These are phyloP conservation scores for Acacia acuminata DNA, from an alignment of 306 rosid species.

Conservation along the genomic window DNA sequence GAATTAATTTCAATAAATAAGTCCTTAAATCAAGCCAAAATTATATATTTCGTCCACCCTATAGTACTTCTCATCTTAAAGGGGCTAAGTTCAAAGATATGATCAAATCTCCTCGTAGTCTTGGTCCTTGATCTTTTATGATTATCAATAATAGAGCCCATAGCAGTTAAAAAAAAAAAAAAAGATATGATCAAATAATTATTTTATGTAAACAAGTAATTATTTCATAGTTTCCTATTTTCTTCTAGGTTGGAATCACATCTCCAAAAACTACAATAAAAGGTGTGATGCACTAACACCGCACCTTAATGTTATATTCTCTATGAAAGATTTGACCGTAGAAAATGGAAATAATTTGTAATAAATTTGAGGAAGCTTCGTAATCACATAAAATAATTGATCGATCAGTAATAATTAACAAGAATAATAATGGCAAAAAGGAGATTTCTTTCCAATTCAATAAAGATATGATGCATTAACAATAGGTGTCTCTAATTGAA, in stretches of 20 bases:
- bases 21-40: background rate
- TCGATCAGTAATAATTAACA: background rate
- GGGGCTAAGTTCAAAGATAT: background rate
- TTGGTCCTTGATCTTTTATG: no score
- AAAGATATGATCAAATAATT: background rate
- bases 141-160: no score
- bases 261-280: slow-evolving; percentile 40
- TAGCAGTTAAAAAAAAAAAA: no score
- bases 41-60: background rate
- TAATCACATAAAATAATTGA: slow-evolving; percentile 27
- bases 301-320: background rate
- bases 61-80: background rate
- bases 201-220: background rate
- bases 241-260: slow-evolving; percentile 14
- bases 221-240: slow-evolving; percentile 24
- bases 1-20: background rate
- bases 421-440: slow-evolving; percentile 24
- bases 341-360: background rate
- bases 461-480: slow-evolving; percentile 1
- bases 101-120: background rate
- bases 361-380: background rate
- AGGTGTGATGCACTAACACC: slow-evolving; percentile 35
- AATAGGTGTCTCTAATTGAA: background rate
- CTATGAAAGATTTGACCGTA: slow-evolving; percentile 35
- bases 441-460: slow-evolving; percentile 41